Conservation (phyloP, 768 basidiomycete species). For the Mycena maculata region DNA sequence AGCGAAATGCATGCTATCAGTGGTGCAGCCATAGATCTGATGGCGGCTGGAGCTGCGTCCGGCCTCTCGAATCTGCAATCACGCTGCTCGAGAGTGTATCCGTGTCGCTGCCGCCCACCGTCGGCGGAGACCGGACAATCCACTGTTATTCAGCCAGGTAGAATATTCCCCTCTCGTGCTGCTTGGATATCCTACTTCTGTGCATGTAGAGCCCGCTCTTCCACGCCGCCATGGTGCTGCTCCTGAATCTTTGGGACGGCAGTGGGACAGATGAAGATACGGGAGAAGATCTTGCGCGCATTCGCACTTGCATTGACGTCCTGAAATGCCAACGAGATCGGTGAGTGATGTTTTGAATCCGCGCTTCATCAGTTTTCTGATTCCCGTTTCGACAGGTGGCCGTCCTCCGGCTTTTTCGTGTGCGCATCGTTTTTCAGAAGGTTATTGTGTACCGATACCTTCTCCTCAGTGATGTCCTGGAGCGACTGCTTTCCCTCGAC, state of each 20-base stretch:
- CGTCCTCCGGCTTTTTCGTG: neutral
- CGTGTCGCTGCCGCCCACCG: constrained; percentile 5
- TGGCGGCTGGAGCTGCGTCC: too few species aligned
- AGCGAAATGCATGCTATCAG: too few species aligned
- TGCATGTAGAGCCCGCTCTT: neutral
- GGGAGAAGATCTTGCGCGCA: neutral
- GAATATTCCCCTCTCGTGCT: neutral
- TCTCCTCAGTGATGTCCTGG: neutral
- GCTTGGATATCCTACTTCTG: neutral
- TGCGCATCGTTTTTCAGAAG: neutral
- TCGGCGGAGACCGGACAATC: neutral
- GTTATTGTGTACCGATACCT: neutral
- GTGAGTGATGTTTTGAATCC: neutral
- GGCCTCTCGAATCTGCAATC: neutral
- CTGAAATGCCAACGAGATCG: neutral
- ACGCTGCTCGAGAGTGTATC: neutral
- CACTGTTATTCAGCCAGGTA: constrained; percentile 11
- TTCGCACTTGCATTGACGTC: neutral
- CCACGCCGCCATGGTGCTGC: constrained; percentile 2
- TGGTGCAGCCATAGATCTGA: too few species aligned
- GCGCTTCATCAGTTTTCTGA: neutral
- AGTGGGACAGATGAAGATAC: neutral
- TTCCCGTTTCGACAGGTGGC: neutral
- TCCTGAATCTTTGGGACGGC: neutral
- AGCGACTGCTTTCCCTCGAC: neutral